Evolutionary conservation across 2,329 filamentous ascomycete genomes (phyloP), one percentile per base, ranked within the genome.

Genomic region (Coniochaeta sp.): DNA sequence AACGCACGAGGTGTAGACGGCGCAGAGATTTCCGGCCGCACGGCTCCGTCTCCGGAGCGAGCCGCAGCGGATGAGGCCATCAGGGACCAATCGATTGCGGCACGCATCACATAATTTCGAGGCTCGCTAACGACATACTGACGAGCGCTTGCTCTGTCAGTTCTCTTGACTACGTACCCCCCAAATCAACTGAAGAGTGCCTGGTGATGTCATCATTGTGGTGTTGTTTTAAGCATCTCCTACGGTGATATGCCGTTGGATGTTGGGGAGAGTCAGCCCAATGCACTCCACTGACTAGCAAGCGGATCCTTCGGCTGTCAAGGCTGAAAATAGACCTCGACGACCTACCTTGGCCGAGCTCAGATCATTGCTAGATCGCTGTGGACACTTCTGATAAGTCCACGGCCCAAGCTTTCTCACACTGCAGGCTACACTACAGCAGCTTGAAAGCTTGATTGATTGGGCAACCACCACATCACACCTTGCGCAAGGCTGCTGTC

Each of bases 51-150:
- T 36, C 54, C 54, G 54, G 54, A 36, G 38, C 22, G 47, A 52
- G 47, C 47, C 54, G 30, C 54, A n/a, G n/a, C 28, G 32, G 54
- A 55, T 55, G 54, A 55, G 30, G 22, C 24, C 54, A 55, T 55
- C 30, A 22, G 30, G 54, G 54, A 34, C 54, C 54, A 55, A 55
- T 55, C 19, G 50, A 55, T 3, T 32, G 9, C 10, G n/a, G n/a
- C 19, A 22, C 2, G 42, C 3, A 47, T 47, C 2, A 19, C 42
- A 47, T 14, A 47, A 47, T 47, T 22, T 12, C 42, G 19, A 47
- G 19, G 4, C 42, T 24, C 42, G 10, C 8, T 47, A 12, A 24
- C 19, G 22, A 47, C 42, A 47, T 47, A 38, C 52, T 22, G 42
- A 9, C 2, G 42, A 47, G 19, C n/a, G 24, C 42, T 24, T 24